Base-by-base conservation (phyloP, 805 yeast genomes). In the Myxozyma lipomycoides region DNA sequence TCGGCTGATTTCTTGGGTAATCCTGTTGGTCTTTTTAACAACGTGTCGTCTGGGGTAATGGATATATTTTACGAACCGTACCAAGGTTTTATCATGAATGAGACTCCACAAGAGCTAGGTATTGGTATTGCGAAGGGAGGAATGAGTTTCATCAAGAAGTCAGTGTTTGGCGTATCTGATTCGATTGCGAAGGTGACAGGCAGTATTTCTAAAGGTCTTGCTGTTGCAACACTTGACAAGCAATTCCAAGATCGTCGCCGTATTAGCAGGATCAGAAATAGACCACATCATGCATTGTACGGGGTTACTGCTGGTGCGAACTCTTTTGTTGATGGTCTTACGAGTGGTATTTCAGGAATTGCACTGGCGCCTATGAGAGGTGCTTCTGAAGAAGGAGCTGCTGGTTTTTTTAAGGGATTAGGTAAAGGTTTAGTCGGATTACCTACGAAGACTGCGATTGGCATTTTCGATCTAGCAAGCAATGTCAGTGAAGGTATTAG, bases 21-120 rank as follows among this genome's bases (percentile, higher is more conserved):
- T 60, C 99, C 99, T 0, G 98, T 95, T 25, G 98, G 98, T 1
- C 72, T 93, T 55, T 93, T 93, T 72, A 93, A 87, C 66, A 90
- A 89, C 60, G 73, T 93, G 50, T 83, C 95, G 50, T 88, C 97
- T 0, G 99, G 99, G 46, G 93, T 93, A 9, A 78, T 89, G 79
- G 99, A 93, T 67, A 84, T 93, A 18, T 93, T 93, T 67, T 93
- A 93, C 65, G 98, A 91, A 64, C 99, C 99, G 2, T 93, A 91
- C 63, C 93, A 89, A 64, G 99, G 99, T 0, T 86, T 87, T 61
- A 80, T 91, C 43, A 79, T 93, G 78, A 91, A 85, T 56, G 98
- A 93, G 67, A 73, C 97, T 35, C 98, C 98, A 0, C 95, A 87
- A 63, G 99, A 95, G 61, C 72, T 93, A 36, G 98, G 98, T 37